Evolutionary conservation across 2,329 filamentous ascomycete genomes (phyloP).

Genomic region (Septoria linicola): DNA sequence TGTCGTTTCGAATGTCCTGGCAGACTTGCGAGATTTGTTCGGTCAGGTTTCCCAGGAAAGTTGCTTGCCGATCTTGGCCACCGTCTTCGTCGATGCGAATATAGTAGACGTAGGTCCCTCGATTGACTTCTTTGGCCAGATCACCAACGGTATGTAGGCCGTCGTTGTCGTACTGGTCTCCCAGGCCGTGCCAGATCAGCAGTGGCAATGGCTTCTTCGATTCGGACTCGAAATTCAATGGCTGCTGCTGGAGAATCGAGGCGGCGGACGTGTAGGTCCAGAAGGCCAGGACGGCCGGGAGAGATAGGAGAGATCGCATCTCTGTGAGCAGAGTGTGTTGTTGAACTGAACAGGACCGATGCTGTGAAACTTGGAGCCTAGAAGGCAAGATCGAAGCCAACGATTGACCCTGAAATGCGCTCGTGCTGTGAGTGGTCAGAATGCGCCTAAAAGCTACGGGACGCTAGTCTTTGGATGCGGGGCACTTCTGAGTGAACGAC

Average conservation of each 20-base stretch:
- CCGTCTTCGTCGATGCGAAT: conserved; percentile 69
- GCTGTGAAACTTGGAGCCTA: too few relatives aligned
- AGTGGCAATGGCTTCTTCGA: conserved; percentile 66
- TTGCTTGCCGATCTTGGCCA: conserved; percentile 71
- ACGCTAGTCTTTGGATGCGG: neutral
- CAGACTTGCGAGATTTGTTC: conserved; percentile 76
- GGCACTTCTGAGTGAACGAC: neutral
- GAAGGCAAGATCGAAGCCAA: conserved; percentile 1
- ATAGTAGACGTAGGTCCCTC: conserved; percentile 80
- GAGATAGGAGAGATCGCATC: conserved; percentile 20
- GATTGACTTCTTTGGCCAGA: conserved; percentile 71
- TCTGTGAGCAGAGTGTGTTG: neutral
- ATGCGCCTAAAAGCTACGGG: neutral
- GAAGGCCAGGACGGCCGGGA: conserved; percentile 21
- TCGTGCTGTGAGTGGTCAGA: conserved; percentile 1
- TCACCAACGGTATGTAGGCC: conserved; percentile 69
- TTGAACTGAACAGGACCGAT: neutral
- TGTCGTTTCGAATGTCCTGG: conserved; percentile 69
- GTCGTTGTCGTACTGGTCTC: conserved; percentile 72
- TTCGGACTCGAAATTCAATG: neutral
- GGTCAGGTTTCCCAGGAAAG: conserved; percentile 88
- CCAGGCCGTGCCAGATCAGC: conserved; percentile 90
- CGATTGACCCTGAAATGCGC: conserved; percentile 3
- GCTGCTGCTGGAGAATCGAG: conserved; percentile 1
- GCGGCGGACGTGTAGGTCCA: conserved; percentile 15